Conservation (phyloP, 1,284 basidiomycete genomes). For the Ganoderma multipileum region DNA sequence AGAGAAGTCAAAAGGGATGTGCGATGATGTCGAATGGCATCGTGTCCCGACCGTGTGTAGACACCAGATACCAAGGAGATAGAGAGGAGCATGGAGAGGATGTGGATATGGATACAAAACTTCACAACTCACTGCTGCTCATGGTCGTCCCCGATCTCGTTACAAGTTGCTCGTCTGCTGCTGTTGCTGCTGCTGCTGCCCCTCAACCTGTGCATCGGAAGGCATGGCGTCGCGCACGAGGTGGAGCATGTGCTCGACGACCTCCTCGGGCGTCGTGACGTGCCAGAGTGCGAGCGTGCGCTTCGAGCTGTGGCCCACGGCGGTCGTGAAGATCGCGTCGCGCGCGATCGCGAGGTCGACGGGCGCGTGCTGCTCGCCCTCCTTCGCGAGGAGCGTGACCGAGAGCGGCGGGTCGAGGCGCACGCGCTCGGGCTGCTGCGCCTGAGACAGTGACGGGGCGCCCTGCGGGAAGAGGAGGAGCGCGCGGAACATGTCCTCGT, state of each 20-base stretch:
- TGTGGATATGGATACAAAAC: conserved; percentile 2
- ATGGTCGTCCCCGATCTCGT: background rate
- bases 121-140: background rate
- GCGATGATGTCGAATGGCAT: background rate
- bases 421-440: conserved; percentile 25
- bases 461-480: conserved; percentile 68
- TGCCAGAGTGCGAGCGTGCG: conserved; percentile 91
- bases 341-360: conserved; percentile 71
- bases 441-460: conserved; percentile 41
- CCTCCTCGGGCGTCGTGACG: conserved; percentile 80
- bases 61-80: background rate
- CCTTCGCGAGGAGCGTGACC: conserved; percentile 60
- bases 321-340: conserved; percentile 86
- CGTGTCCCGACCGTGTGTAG: background rate
- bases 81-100: background rate
- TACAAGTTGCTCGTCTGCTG: conserved; percentile 31
- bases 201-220: background rate
- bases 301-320: conserved; percentile 87
- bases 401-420: conserved; percentile 78
- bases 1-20: background rate
- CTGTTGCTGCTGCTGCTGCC: conserved; percentile 15
- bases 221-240: conserved; percentile 43
- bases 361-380: conserved; percentile 46
- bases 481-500: conserved; percentile 97
- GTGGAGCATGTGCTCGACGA: conserved; percentile 74